Conservation (phyloP, 306 rosid species). For the Quercus robur region DNA sequence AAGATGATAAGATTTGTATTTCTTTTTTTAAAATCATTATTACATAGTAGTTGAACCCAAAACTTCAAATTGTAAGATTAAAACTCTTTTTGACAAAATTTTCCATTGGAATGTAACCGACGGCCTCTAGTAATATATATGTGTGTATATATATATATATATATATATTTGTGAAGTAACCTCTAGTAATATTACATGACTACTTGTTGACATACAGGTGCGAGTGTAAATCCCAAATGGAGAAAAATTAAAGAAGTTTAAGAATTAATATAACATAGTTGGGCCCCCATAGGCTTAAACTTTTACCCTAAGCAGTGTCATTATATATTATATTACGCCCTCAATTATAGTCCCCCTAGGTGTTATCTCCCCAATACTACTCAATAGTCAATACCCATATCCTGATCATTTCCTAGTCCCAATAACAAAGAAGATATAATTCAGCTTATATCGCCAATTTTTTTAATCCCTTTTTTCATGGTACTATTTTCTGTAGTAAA, state of each 20-base stretch:
- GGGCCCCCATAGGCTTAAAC: too few species aligned
- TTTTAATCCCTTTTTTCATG: background rate
- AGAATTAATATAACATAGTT: too few species aligned
- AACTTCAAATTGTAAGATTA: background rate
- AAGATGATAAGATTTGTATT: background rate
- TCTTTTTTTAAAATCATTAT: background rate
- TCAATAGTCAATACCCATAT: background rate
- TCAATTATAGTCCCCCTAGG: too few species aligned
- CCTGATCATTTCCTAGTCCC: background rate
- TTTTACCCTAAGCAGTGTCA: too few species aligned
- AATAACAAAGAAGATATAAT: background rate
- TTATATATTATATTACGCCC: too few species aligned
- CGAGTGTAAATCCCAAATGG: too few species aligned
- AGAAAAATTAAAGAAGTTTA: too few species aligned
- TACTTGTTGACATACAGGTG: background rate
- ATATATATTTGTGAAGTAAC: too few species aligned
- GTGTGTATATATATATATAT: too few species aligned
- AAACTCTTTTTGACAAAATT: background rate
- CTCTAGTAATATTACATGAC: background rate
- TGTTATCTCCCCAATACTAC: too few species aligned
- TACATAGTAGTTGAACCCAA: background rate
- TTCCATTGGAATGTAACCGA: background rate
- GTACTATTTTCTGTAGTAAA: background rate
- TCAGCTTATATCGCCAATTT: background rate
- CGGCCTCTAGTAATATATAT: background rate